Evolutionary conservation across 257 asterid genomes (phyloP).

Genomic region (Solanum lignicaule): DNA sequence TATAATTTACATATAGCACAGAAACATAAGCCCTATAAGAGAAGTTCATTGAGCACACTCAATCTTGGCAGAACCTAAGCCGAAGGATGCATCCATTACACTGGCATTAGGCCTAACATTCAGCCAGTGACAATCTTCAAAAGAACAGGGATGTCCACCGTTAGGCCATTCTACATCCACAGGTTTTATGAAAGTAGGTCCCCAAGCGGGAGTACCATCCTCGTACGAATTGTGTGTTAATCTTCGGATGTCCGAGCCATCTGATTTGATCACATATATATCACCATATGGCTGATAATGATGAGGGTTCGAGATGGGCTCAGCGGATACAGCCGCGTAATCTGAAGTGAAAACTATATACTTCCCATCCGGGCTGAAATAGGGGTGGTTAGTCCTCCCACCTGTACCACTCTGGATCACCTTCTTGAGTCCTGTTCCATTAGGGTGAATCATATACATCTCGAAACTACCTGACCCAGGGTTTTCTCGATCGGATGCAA

Average conservation of each 20-base stretch:
- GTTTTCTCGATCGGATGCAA: conserved; percentile 69
- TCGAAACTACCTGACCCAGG: conserved; percentile 80
- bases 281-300: conserved; percentile 91
- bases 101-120: conserved; percentile 8
- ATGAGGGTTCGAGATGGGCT: conserved; percentile 76
- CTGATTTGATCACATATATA: conserved; percentile 49
- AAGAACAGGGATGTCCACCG: conserved; percentile 41
- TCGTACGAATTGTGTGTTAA: conserved; percentile 73
- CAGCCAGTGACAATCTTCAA: conserved; percentile 79
- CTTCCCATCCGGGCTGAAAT: conserved; percentile 76
- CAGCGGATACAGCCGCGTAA: conserved; percentile 85
- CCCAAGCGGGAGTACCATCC: conserved; percentile 86
- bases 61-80: not conserved
- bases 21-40: not conserved
- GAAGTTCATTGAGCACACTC: not conserved
- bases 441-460: conserved; percentile 62
- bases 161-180: conserved; percentile 46
- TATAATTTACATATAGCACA: not conserved
- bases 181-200: conserved; percentile 31
- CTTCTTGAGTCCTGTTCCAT: conserved; percentile 71
- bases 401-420: conserved; percentile 70
- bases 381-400: conserved; percentile 85
- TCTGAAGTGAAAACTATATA: conserved; percentile 67
- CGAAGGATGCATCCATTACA: not conserved
- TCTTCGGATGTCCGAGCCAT: conserved; percentile 51